Conservation (phyloP, 495 filamentous ascomycete genomes). For the Neurospora sp. region DNA sequence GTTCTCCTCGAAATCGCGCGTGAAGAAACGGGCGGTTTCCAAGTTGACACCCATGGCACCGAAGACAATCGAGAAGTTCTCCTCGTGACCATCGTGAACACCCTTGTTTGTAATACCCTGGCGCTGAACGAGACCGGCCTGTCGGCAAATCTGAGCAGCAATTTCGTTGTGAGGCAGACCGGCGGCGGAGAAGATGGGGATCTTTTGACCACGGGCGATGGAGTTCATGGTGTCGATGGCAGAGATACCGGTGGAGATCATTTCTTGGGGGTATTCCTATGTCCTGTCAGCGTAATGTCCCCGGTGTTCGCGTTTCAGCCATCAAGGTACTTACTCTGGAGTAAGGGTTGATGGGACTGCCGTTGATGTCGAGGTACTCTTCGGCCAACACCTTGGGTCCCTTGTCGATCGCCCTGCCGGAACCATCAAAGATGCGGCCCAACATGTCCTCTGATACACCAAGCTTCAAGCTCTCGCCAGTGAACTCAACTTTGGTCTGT, state of each 20-base stretch:
- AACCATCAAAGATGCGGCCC: slow-evolving; percentile 97
- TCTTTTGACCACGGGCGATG: slow-evolving; percentile 98
- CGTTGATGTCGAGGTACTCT: slow-evolving; percentile 98
- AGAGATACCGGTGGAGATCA: slow-evolving; percentile 99
- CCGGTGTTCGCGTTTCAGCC: not conserved
- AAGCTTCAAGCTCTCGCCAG: slow-evolving; percentile 91
- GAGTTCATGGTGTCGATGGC: slow-evolving; percentile 99
- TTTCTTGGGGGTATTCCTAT: slow-evolving; percentile 96
- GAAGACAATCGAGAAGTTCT: slow-evolving; percentile 99
- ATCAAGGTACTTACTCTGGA: slow-evolving; percentile 55
- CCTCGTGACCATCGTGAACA: slow-evolving; percentile 91
- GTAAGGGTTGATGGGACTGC: slow-evolving; percentile 97
- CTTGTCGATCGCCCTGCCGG: slow-evolving; percentile 94
- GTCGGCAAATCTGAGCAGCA: slow-evolving; percentile 92
- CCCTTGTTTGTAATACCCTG: slow-evolving; percentile 75
- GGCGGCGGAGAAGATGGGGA: slow-evolving; percentile 97
- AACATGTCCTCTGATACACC: slow-evolving; percentile 99
- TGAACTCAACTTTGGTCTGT: slow-evolving; percentile 93
- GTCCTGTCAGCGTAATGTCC: slow-evolving; percentile 8
- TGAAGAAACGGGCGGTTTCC: slow-evolving; percentile 98
- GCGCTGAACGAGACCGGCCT: slow-evolving; percentile 81
- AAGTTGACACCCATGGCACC: slow-evolving; percentile 99
- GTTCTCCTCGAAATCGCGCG: slow-evolving; percentile 97
- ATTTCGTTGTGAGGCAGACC: slow-evolving; percentile 99
- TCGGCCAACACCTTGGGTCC: slow-evolving; percentile 97